These are phyloP conservation scores for Plenodomus biglobosus DNA, from an alignment of 2,329 filamentous ascomycete species.

Conservation along the genomic window DNA sequence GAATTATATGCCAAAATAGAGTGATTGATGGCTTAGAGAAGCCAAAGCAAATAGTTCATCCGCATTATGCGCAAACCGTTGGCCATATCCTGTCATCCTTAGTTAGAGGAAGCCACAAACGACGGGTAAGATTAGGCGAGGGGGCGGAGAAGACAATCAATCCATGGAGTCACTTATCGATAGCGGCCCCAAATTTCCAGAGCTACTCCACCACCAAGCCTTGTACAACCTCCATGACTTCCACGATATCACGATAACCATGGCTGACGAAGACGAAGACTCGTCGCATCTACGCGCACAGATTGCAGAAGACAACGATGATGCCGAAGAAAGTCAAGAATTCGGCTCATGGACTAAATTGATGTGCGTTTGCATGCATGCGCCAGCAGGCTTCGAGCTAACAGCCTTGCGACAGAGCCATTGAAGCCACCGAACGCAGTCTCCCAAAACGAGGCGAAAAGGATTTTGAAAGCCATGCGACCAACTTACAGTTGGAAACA, in stretches of 20 bases:
- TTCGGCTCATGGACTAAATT: slow-evolving; percentile 71
- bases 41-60: too few relatives aligned
- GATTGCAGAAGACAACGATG: slow-evolving; percentile 47
- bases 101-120: neutral
- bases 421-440: slow-evolving; percentile 48
- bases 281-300: slow-evolving; percentile 27
- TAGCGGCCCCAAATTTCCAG: neutral
- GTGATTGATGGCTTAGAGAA: too few relatives aligned
- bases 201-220: neutral
- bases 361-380: slow-evolving; percentile 46
- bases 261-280: slow-evolving; percentile 44
- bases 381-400: slow-evolving; percentile 3
- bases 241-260: slow-evolving; percentile 8
- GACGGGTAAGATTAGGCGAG: neutral
- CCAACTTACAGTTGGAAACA: slow-evolving; percentile 73
- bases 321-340: slow-evolving; percentile 81
- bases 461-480: slow-evolving; percentile 94
- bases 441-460: slow-evolving; percentile 92
- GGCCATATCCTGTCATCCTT: too few relatives aligned
- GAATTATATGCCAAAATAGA: too few relatives aligned
- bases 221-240: neutral
- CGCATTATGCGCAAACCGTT: too few relatives aligned
- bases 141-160: neutral
- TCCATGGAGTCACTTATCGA: neutral
- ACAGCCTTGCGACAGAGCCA: slow-evolving; percentile 16